Conservation (phyloP, 148 eudicot species). For the Pharnaceum exiguum region DNA sequence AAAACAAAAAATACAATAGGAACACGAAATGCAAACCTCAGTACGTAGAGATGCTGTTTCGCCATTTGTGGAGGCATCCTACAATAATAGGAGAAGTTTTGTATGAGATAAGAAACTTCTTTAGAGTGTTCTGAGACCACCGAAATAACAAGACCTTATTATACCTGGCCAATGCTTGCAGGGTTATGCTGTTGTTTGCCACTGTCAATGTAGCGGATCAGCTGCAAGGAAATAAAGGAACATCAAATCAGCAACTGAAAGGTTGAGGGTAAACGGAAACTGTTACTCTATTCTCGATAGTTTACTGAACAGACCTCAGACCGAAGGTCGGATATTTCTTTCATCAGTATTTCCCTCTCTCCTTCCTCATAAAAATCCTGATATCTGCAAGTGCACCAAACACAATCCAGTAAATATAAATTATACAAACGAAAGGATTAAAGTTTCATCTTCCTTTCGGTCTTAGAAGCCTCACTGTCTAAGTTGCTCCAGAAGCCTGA, state of each 20-base stretch:
- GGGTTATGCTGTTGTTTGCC: conserved; percentile 34
- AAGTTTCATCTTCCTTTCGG: neutral
- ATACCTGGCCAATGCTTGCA: conserved; percentile 36
- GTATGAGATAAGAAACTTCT: too few species aligned
- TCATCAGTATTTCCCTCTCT: conserved; percentile 76
- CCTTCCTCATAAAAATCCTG: conserved; percentile 98
- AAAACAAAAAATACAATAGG: neutral
- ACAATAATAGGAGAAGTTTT: conserved; percentile 7
- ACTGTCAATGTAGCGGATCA: conserved; percentile 44
- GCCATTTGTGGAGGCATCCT: conserved; percentile 31
- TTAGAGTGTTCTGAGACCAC: too few species aligned
- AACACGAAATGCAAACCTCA: conserved; percentile 38
- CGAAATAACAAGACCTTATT: too few species aligned
- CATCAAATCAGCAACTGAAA: neutral
- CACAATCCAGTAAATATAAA: neutral
- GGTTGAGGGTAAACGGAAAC: neutral
- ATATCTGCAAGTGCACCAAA: conserved; percentile 35
- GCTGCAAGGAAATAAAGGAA: conserved; percentile 42
- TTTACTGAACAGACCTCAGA: conserved; percentile 53
- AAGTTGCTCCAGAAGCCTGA: conserved; percentile 79
- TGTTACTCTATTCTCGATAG: neutral
- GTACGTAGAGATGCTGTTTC: conserved; percentile 30
- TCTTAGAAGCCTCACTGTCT: conserved; percentile 42
- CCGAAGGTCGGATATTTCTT: conserved; percentile 83
- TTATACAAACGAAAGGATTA: neutral